Evolutionary conservation across 768 basidiomycete genomes (phyloP).

Genomic region (Gelatoporia subvermispora): DNA sequence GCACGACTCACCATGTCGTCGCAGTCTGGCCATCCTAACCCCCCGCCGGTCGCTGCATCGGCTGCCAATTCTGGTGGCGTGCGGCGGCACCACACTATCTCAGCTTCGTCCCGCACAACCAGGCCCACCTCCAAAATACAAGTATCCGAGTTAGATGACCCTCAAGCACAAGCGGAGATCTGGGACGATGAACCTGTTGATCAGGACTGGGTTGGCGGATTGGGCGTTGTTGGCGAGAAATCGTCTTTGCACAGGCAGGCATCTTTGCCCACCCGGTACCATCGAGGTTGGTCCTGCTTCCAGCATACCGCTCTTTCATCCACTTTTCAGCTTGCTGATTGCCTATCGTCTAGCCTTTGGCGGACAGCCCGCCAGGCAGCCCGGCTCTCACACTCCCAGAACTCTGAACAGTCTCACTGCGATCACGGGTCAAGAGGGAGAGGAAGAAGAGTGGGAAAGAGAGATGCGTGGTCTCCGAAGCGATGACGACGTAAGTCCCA

Average conservation of each 20-base stretch:
- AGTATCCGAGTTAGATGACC: conserved; percentile 57
- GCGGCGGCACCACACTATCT: conserved; percentile 82
- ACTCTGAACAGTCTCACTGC: conserved; percentile 78
- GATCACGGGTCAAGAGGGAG: conserved; percentile 82
- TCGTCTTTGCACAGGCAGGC: conserved; percentile 74
- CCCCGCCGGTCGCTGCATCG: conserved; percentile 36
- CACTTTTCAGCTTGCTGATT: conserved; percentile 9
- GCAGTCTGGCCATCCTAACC: conserved; percentile 32
- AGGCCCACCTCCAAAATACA: conserved; percentile 55
- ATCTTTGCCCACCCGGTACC: conserved; percentile 77
- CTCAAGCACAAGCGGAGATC: conserved; percentile 46
- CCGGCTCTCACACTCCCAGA: conserved; percentile 64
- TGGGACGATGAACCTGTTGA: conserved; percentile 79
- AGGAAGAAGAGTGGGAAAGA: conserved; percentile 84
- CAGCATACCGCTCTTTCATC: conserved; percentile 5
- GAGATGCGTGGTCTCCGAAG: conserved; percentile 52
- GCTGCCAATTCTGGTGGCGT: conserved; percentile 42
- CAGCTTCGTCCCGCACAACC: conserved; percentile 63
- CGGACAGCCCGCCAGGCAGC: conserved; percentile 42
- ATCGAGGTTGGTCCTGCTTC: conserved; percentile 48
- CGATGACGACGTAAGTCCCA: conserved; percentile 58
- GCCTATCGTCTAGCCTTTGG: conserved; percentile 41
- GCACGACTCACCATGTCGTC: conserved; percentile 29
- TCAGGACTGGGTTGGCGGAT: conserved; percentile 76
- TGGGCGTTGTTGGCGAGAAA: conserved; percentile 82